Evolutionary conservation across 164 flowering plant genomes (phyloP), one percentile per base, ranked within the genome.

Genomic region (Houttuynia cordata): DNA sequence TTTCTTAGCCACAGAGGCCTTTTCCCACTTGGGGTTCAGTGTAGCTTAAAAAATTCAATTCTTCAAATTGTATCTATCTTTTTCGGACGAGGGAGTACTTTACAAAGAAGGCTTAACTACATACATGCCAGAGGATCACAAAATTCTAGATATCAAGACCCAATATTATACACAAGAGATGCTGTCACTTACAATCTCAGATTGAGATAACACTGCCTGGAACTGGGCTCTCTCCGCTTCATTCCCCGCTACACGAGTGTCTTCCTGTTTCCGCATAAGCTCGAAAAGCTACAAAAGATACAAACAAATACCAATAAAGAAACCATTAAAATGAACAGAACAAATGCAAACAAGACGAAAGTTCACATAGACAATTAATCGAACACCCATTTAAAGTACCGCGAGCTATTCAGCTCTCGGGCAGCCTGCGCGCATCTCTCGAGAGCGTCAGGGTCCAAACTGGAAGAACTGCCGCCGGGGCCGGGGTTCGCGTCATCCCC

Each of bases 401-500:
- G 20, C 49, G 91, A 80, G 22, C 51, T 70, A 53, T 24, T 70
- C 60, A 92, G 80, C 72, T 79, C 78, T 42, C 62, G 60, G 68
- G 87, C 59, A 8, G 86, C 86, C 68, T 75, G 65, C 19, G 76
- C 96, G 8, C 93, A 96, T 51, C 85, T 73, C 75, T 84, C 94
- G 45, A 93, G 65, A 9, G 97, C 82, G 70, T 80, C 91, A 0
- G 94, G 97, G 62, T 90, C 97, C 60, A 93, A 90, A 20, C 98
- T 97, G 23, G 88, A 76, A 0, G 98, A 78, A 0, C 83, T 62
- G 0, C 91, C 86, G 62, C 92, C 70, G 23, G 96, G 98, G 62
- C 92, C 69, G 24, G 96, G 98, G 45, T 82, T 67, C 53, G 86
- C 84, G 53, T 88, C 87, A 39, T 62, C 51, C 12, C 47, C 52